These are phyloP conservation scores for Echinochloa phyllopogon DNA, from an alignment of 176 grass and related monocot genomes.

Conservation along the genomic window DNA sequence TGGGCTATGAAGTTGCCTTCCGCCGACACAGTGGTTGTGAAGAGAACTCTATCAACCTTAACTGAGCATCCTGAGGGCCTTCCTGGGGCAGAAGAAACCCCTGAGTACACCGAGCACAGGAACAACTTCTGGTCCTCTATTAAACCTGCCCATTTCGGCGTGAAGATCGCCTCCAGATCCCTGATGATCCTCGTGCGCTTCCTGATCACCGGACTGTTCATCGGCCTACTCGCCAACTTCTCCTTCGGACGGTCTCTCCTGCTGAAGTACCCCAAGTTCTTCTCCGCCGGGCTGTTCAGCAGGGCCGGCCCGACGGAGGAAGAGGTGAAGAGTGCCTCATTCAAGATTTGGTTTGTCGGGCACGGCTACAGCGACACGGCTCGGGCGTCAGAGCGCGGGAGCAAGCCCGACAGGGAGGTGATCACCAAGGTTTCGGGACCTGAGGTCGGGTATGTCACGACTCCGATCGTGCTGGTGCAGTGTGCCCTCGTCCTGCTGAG, in stretches of 20 bases:
- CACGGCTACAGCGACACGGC: constrained; percentile 54
- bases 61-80: constrained; percentile 71
- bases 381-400: constrained; percentile 38
- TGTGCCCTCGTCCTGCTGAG: constrained; percentile 71
- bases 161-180: constrained; percentile 71
- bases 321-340: constrained; percentile 71
- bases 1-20: constrained; percentile 84
- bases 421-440: constrained; percentile 77
- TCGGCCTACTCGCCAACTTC: constrained; percentile 60
- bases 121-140: constrained; percentile 73
- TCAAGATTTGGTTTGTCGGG: constrained; percentile 92
- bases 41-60: constrained; percentile 68
- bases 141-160: constrained; percentile 78
- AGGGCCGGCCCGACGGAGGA: constrained; percentile 79
- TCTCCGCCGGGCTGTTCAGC: constrained; percentile 67
- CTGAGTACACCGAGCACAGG: constrained; percentile 52
- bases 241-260: constrained; percentile 70
- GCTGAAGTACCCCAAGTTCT: constrained; percentile 80
- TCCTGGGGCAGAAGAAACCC: constrained; percentile 62
- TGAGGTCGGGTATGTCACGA: constrained; percentile 80
- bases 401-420: constrained; percentile 73
- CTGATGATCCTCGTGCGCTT: constrained; percentile 45
- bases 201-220: constrained; percentile 61
- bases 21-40: constrained; percentile 74
- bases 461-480: constrained; percentile 80